Base-by-base conservation (phyloP, 2,329 filamentous ascomycete genomes). In the Rhinocladiella mackenziei region DNA sequence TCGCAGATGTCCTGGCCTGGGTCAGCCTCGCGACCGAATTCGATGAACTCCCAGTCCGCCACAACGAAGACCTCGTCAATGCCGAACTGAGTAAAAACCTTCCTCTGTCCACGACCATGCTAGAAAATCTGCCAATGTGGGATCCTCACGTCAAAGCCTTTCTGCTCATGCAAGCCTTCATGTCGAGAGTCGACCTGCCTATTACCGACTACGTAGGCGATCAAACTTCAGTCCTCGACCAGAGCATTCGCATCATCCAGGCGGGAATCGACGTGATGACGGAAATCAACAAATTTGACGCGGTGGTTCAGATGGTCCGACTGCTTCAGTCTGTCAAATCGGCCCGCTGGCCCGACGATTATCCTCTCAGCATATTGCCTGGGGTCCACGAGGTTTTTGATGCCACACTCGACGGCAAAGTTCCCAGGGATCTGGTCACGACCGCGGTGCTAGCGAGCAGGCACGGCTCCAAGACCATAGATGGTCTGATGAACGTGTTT, bases 61-160 rank as follows among this genome's bases (percentile, higher is more conserved):
- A 98, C 69, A 98, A 98, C 61, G 92, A 98, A 68, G 94, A 98
- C 61, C 79, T 98, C 32, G 89, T 98, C 72, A 98, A 98, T 62
- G 86, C 80, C 3, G 88, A 96, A 56, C 75, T 98, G 3, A 88
- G 89, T 5, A 79, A 81, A 45, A 88, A 89, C 51, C 71, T 98
- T 1, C 86, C 89, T 0, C 36, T 56, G 7, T 3, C 34, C 36
- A 7, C 48, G 51, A 3, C 39, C n/a, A n/a, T 55, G 18, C 74
- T 83, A 56, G 82, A 81, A 5, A 59, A 63, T 7, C 70, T 96
- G 29, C 91, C 91, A 1, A 86, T 98, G 82, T 98, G 92, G 92
- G 92, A 98, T 69, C 92, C 92, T 0, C 92, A 98, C 62, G 88
- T 97, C 61, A 98, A 98, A 65, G 82, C 92, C 0, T 97, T 96